These are phyloP conservation scores for Thelonectria blattea DNA, from an alignment of 2,329 filamentous ascomycete genomes.

Conservation along the genomic window DNA sequence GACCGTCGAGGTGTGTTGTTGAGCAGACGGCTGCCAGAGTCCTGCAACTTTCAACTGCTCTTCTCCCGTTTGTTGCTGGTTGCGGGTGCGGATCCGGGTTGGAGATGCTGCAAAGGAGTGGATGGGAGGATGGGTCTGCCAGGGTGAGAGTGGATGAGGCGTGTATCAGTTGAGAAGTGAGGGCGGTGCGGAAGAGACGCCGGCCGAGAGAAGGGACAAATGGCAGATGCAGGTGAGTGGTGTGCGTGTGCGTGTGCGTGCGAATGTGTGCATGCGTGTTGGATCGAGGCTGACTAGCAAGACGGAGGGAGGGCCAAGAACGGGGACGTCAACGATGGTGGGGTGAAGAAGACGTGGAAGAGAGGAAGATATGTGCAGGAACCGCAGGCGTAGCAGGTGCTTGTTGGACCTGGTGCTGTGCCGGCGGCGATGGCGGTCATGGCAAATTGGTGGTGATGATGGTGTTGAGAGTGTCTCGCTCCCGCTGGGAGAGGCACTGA, in stretches of 20 bases:
- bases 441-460: neutral
- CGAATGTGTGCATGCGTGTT: slow-evolving; percentile 10
- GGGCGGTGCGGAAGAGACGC: slow-evolving; percentile 21
- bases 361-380: neutral
- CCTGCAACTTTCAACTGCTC: slow-evolving; percentile 17
- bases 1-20: slow-evolving; percentile 26
- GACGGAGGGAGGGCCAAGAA: slow-evolving; percentile 9
- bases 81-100: slow-evolving; percentile 17
- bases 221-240: slow-evolving; percentile 3
- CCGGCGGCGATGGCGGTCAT: neutral
- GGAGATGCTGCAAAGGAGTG: slow-evolving; percentile 20
- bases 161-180: slow-evolving; percentile 24
- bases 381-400: neutral
- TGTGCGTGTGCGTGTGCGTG: slow-evolving; percentile 11
- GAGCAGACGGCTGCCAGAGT: slow-evolving; percentile 15
- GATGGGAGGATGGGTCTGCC: slow-evolving; percentile 21
- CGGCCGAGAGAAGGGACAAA: slow-evolving; percentile 20
- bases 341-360: neutral
- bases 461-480: slow-evolving; percentile 13
- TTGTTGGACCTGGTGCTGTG: slow-evolving; percentile 4
- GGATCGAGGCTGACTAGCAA: slow-evolving; percentile 15
- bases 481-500: neutral
- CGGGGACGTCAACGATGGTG: slow-evolving; percentile 10
- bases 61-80: slow-evolving; percentile 10
- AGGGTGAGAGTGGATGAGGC: slow-evolving; percentile 22